A percentile compares a stretch with the other conserved stretches of the same genome.
Conservation (phyloP, 176 grass and related monocot genomes). For the Triticum urartu region DNA sequence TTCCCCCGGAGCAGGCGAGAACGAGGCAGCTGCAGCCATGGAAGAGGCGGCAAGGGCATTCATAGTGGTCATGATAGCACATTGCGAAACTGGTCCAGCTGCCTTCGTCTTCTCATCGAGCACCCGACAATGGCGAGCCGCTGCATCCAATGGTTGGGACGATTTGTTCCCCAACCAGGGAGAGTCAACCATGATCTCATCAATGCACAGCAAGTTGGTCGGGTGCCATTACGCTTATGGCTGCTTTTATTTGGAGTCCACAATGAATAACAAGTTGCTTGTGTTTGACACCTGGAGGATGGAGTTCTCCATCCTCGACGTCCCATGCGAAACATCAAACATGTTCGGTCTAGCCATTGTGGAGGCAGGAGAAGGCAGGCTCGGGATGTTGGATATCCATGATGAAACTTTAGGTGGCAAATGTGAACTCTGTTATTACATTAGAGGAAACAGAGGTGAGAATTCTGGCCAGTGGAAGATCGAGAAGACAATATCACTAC, state of each 20-base stretch:
- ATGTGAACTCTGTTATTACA: background rate
- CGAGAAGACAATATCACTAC: constrained; percentile 33
- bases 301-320: constrained; percentile 28
- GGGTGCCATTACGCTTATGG: background rate
- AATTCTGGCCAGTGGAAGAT: constrained; percentile 10
- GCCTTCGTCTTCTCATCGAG: no score
- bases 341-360: constrained; percentile 22
- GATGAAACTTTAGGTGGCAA: no score
- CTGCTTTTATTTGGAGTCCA: constrained; percentile 21
- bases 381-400: background rate
- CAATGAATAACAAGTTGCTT: background rate
- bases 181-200: background rate
- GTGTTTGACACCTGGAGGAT: constrained; percentile 16
- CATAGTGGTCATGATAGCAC: no score
- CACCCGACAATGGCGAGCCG: no score
- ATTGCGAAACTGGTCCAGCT: no score
- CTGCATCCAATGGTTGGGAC: no score
- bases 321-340: background rate
- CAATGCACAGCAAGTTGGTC: background rate
- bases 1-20: no score
- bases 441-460: background rate
- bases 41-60: no score
- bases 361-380: constrained; percentile 29
- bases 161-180: background rate
- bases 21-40: no score